Evolutionary conservation across 176 grass and related monocot genomes (phyloP), one percentile per base, ranked within the genome.

Genomic region (Oryza brachyantha): DNA sequence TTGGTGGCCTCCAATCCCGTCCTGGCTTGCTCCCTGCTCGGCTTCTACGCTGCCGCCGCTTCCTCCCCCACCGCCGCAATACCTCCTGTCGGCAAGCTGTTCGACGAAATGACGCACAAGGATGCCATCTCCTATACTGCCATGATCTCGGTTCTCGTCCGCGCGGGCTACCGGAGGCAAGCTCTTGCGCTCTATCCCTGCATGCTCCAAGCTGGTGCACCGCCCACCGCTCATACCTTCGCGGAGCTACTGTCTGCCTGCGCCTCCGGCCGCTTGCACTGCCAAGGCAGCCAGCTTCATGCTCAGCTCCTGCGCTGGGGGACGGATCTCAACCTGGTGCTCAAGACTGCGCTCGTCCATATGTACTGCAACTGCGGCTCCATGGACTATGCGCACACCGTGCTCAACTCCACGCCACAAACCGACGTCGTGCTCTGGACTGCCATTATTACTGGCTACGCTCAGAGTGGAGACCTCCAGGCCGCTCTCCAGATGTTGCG

Each of bases 361-460:
- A 94, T 92, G 86, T 90, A 94, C 81, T 89, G 70, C 27, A 86
- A 79, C 68, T 94, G 86, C 16, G 75, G 78, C 28, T 22, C 66
- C 52, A 86, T 90, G 85, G 43, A 9, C 28, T 71, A 19, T 29
- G 91, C 89, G 0, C 41, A 79, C 5, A 67, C 71, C 68, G 73
- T 84, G 26, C 90, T 97, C 81, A 55, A 58, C n/a, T 83, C 79
- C 25, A 94, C 83, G 42, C 61, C 74, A 0, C 84, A 92, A 7
- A 87, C 83, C 0, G 94, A 94, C 35, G 91, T 92, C 61, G 80
- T 85, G 78, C 83, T 97, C 50, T 94, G 87, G 86, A 92, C 91
- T 19, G 59, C 86, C 57, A 84, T 97, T 70, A 82, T 92, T 66
- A 50, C 82, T 13, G 87, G 84, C 42, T 86, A 88, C 83, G 84